Conservation (phyloP, 768 basidiomycete genomes). For the Tricholoma furcatifolium region DNA sequence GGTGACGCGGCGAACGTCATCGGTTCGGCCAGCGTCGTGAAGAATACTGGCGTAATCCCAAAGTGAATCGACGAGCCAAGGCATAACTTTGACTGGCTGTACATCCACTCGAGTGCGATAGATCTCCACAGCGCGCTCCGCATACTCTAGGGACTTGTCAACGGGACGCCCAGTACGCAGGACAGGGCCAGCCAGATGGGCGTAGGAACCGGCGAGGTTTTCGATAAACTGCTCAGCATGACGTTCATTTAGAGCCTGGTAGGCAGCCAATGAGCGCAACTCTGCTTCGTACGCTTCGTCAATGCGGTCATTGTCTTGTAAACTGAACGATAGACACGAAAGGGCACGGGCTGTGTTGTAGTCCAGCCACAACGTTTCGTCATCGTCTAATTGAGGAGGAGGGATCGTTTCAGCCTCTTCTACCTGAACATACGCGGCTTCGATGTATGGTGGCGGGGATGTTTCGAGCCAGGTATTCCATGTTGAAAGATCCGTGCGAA, state of each 20-base stretch:
- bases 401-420: neutral
- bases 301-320: slow-evolving; percentile 4
- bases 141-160: neutral
- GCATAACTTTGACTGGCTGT: slow-evolving; percentile 3
- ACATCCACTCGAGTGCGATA: slow-evolving; percentile 2
- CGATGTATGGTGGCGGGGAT: neutral
- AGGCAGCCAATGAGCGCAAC: neutral
- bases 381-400: slow-evolving; percentile 1
- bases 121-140: slow-evolving; percentile 6
- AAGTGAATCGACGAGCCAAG: slow-evolving; percentile 5
- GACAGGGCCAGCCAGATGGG: slow-evolving; percentile 3
- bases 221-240: slow-evolving; percentile 5
- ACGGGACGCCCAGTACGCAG: slow-evolving; percentile 3
- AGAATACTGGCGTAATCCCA: slow-evolving; percentile 13
- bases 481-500: slow-evolving; percentile 4
- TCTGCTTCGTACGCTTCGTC: slow-evolving; percentile 11
- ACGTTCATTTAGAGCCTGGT: neutral
- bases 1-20: slow-evolving; percentile 5
- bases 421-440: neutral
- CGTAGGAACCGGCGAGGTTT: slow-evolving; percentile 7
- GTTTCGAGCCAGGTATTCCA: slow-evolving; percentile 8
- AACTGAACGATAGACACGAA: slow-evolving; percentile 6
- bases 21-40: neutral
- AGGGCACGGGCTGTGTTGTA: slow-evolving; percentile 13
- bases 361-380: slow-evolving; percentile 11